Conservation (phyloP, 371 early-diverging fungal species). For the Batrachochytrium dendrobatidis region DNA sequence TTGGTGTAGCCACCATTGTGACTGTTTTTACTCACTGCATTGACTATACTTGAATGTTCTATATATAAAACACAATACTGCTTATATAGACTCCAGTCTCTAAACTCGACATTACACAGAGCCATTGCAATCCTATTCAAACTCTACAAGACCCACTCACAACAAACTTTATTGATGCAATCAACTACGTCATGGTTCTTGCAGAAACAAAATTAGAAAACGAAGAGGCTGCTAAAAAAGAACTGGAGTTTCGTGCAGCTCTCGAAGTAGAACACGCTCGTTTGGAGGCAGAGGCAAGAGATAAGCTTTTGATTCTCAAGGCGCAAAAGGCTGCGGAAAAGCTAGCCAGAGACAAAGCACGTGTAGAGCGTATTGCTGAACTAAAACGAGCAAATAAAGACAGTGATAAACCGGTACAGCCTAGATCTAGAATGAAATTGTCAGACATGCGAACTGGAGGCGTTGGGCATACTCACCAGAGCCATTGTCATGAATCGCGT, state of each 20-base stretch:
- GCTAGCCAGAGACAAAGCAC: conserved; percentile 12
- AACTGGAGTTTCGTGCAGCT: conserved; percentile 16
- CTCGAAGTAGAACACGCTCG: conserved; percentile 20
- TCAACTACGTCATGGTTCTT: conserved; percentile 25
- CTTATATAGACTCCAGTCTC: background rate
- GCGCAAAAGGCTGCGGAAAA: conserved; percentile 27
- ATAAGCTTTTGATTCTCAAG: conserved; percentile 15
- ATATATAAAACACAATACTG: background rate
- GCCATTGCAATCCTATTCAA: conserved; percentile 8
- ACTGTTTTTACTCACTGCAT: too few species aligned
- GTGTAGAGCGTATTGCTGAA: conserved; percentile 17
- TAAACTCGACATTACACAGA: background rate
- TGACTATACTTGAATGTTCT: background rate
- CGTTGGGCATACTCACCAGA: conserved; percentile 33
- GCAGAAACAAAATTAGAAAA: conserved; percentile 13
- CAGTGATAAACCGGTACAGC: conserved; percentile 2
- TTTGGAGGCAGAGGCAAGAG: conserved; percentile 20
- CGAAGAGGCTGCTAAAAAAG: conserved; percentile 24
- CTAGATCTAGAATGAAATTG: conserved; percentile 2
- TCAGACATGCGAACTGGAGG: conserved; percentile 11
- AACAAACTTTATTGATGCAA: conserved; percentile 24
- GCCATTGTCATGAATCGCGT: conserved; percentile 37
- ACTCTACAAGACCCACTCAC: conserved; percentile 29
- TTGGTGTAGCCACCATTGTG: too few species aligned
- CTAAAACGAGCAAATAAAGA: conserved; percentile 4